These are phyloP conservation scores for Annona squamosa DNA, from an alignment of 164 flowering plant genomes.

Conservation along the genomic window DNA sequence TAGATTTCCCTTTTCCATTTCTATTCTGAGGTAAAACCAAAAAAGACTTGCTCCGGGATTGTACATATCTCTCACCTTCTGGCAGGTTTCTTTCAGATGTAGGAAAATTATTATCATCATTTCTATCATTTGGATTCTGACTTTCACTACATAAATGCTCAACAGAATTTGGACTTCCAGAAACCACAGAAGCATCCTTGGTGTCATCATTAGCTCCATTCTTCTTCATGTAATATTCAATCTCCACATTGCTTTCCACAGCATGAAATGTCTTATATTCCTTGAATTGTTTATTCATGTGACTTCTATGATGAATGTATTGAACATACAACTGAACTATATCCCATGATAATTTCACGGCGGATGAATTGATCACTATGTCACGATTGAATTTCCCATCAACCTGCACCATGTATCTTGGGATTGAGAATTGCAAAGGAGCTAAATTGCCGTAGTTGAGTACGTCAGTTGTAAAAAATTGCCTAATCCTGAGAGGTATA, in stretches of 20 bases:
- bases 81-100: constrained; percentile 1
- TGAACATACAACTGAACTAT: constrained; percentile 56
- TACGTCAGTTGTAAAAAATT: constrained; percentile 50
- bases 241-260: constrained; percentile 11
- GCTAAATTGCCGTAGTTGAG: constrained; percentile 17
- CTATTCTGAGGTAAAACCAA: constrained; percentile 20
- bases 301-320: constrained; percentile 51
- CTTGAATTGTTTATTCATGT: constrained; percentile 16
- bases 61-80: constrained; percentile 8
- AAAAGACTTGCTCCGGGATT: constrained; percentile 23
- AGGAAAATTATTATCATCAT: constrained; percentile 3
- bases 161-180: constrained; percentile 3
- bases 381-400: constrained; percentile 55
- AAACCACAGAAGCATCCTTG: background rate
- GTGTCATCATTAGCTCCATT: constrained; percentile 15
- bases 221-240: constrained; percentile 8
- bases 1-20: constrained; percentile 56
- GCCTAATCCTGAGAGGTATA: constrained; percentile 51
- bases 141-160: background rate
- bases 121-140: background rate
- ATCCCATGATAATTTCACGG: constrained; percentile 45
- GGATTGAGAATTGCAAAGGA: constrained; percentile 31
- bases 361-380: constrained; percentile 43
- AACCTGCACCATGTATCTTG: constrained; percentile 51
- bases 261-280: constrained; percentile 16